A percentile compares a stretch with the other conserved stretches of the same genome.
These are phyloP conservation scores for Kodamaea hsintzibuensis DNA, from an alignment of 805 yeast genomes.

Conservation along the genomic window DNA sequence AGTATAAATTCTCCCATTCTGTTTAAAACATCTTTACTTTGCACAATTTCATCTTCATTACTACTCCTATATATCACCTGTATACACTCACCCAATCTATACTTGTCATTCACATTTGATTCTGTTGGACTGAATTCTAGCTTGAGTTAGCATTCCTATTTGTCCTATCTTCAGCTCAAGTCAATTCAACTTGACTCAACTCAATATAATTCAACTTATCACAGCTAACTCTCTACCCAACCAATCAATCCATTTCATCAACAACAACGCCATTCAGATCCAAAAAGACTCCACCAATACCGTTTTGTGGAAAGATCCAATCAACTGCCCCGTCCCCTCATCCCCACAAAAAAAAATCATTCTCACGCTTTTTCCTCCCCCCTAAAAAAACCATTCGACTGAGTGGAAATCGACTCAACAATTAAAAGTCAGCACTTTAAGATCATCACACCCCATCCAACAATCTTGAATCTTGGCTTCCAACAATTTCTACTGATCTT, in stretches of 20 bases:
- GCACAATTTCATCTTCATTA: background rate
- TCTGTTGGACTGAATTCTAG: too few relatives aligned
- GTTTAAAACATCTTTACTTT: background rate
- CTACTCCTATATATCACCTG: background rate
- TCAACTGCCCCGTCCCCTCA: background rate
- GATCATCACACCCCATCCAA: too few relatives aligned
- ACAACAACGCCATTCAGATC: background rate
- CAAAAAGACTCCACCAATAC: background rate
- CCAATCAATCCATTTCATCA: background rate
- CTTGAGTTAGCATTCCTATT: too few relatives aligned
- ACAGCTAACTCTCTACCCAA: background rate
- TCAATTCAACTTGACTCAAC: too few relatives aligned
- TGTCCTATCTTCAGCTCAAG: too few relatives aligned
- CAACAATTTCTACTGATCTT: too few relatives aligned
- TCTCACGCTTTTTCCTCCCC: background rate
- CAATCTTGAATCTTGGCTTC: too few relatives aligned
- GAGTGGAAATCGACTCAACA: background rate
- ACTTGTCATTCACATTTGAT: too few relatives aligned
- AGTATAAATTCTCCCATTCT: background rate
- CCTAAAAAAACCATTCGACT: background rate
- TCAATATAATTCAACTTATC: background rate
- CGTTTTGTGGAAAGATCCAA: constrained; percentile 1
- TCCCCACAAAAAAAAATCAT: constrained; percentile 7
- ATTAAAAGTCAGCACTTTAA: too few relatives aligned
- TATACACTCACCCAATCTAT: too few relatives aligned